These are phyloP conservation scores for Immersiella caudata DNA, from an alignment of 495 filamentous ascomycete species.

Conservation along the genomic window DNA sequence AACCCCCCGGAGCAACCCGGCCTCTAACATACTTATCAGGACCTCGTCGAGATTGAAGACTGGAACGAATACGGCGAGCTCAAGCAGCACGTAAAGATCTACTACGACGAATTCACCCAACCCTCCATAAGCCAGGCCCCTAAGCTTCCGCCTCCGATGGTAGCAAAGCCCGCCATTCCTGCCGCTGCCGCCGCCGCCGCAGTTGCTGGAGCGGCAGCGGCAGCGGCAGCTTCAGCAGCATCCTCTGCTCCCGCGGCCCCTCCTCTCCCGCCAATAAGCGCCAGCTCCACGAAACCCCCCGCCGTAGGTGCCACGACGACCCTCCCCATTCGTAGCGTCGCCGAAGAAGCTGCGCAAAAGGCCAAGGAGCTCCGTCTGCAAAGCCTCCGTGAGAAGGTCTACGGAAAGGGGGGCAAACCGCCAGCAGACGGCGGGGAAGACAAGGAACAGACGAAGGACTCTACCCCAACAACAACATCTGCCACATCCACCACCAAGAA, in stretches of 20 bases:
- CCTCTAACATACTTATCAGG: no score
- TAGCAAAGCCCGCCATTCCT: conserved; percentile 21
- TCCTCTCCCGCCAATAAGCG: conserved; percentile 29
- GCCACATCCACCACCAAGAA: background rate
- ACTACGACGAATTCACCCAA: conserved; percentile 57
- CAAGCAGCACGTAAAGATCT: conserved; percentile 72
- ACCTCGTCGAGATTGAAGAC: conserved; percentile 91
- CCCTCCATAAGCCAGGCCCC: conserved; percentile 47
- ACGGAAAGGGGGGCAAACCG: conserved; percentile 38
- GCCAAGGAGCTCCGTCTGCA: conserved; percentile 55
- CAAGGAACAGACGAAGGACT: conserved; percentile 7
- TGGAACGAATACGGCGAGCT: conserved; percentile 99
- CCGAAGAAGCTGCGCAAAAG: conserved; percentile 71
- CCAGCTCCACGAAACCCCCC: conserved; percentile 30
- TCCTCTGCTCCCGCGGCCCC: conserved; percentile 28
- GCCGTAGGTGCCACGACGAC: conserved; percentile 36
- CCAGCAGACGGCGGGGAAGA: background rate
- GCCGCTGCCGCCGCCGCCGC: conserved; percentile 40
- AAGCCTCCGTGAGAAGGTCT: conserved; percentile 40
- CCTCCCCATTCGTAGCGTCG: conserved; percentile 64
- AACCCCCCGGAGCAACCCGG: conserved; percentile 14
- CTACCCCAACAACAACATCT: conserved; percentile 8
- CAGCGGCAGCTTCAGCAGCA: conserved; percentile 45
- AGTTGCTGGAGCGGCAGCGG: conserved; percentile 36
- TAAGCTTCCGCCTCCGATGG: conserved; percentile 33